Evolutionary conservation across 2,329 filamentous ascomycete species (phyloP), one percentile per base, ranked within the genome.

Genomic region (Fusarium protoensiforme): DNA sequence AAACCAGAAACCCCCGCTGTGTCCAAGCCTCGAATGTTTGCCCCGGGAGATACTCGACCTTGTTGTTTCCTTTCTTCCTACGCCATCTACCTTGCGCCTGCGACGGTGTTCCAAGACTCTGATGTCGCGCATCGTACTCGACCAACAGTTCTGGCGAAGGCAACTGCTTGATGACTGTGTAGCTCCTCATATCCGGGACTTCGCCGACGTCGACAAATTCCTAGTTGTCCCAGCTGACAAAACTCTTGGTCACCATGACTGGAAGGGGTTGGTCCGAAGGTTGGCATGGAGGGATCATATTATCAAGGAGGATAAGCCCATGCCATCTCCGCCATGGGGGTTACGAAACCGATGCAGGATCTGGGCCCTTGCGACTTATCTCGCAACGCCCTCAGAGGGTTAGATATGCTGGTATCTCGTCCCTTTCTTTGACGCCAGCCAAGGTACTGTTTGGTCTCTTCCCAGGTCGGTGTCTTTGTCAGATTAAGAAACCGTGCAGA

Each of bases 271-370:
- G 14, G 58, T 11, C 13, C 18, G n/a, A 7, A 57, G 33, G 18
- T 33, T 66, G 36, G 33, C 20, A 7, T 7, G 10, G 1, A 35
- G 16, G 11, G 20, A 58, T 20, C 31, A 29, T 1, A 46, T 57
- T 64, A 57, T 46, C 31, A 64, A 46, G 24, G 36, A 5, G 16
- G 27, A 46, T 11, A 18, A n/a, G 16, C 5, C 13, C 14, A 8
- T 35, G 16, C 27, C n/a, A 7, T n/a, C 36, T 64, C 16, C 5
- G 7, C 51, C 61, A 6, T 46, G 36, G 48, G 51, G 36, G 7
- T 8, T 64, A 29, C 48, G 61, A 18, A 64, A 64, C 9, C 24
- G 51, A 18, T 64, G 61, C 14, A 57, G 61, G 16, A 56, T 63
- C 31, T 63, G 48, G 48, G n/a, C 36, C n/a, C 27, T 63, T 16